A percentile compares a stretch with the other conserved stretches of the same genome.
Conservation (phyloP, 768 basidiomycete species). For the Tricholoma sp. region DNA sequence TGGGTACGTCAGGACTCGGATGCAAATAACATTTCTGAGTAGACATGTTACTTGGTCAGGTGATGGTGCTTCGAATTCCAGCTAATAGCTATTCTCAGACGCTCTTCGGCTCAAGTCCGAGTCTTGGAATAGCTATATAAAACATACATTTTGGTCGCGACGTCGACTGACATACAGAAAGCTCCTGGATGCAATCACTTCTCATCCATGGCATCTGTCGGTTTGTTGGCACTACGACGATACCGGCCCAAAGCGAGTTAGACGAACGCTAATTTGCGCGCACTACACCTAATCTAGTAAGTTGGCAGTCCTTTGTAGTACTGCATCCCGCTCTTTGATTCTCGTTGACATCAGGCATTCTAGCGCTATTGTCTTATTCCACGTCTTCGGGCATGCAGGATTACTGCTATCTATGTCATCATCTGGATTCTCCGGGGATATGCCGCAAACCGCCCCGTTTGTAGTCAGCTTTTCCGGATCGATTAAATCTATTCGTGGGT, state of each 20-base stretch:
- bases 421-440: neutral
- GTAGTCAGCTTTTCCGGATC: neutral
- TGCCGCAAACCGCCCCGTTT: neutral
- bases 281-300: neutral
- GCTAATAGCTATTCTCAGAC: neutral
- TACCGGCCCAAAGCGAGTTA: neutral
- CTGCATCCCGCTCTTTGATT: neutral
- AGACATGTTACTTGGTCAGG: neutral
- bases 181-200: too few species aligned
- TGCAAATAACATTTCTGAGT: neutral
- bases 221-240: too few species aligned
- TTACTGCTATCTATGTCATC: neutral
- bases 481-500: neutral
- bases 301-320: neutral
- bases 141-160: neutral
- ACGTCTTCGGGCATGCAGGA: neutral
- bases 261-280: too few species aligned
- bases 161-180: too few species aligned
- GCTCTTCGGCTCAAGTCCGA: neutral
- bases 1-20: neutral
- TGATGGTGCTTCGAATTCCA: neutral
- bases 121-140: too few species aligned
- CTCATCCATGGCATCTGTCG: too few species aligned
- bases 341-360: neutral
- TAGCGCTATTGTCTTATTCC: neutral